Evolutionary conservation across 805 yeast genomes (phyloP).

Genomic region (Cyberlindnera maclurae): DNA sequence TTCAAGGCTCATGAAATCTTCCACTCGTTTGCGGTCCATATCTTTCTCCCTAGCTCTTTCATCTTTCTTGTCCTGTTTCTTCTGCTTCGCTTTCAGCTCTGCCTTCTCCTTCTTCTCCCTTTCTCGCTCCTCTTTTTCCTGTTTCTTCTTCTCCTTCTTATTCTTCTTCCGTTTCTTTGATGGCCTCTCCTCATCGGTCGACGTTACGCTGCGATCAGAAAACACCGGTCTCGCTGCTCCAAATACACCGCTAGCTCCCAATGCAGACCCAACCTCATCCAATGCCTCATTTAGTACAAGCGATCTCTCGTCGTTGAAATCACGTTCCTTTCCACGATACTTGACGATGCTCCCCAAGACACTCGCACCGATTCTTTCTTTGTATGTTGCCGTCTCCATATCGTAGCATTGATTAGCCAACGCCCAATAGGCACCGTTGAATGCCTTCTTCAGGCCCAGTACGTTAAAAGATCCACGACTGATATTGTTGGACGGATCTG

Average conservation of each 20-base stretch:
- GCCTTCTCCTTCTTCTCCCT: constrained; percentile 4
- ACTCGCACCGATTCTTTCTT: constrained; percentile 60
- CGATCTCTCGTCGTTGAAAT: constrained; percentile 67
- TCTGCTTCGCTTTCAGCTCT: constrained; percentile 2
- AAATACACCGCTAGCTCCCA: too few relatives aligned
- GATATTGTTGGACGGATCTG: constrained; percentile 75
- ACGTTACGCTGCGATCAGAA: constrained; percentile 7
- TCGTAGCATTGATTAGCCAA: constrained; percentile 70
- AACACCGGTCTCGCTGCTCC: not conserved
- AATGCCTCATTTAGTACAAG: constrained; percentile 56
- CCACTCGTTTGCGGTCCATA: constrained; percentile 10
- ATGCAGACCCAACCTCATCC: constrained; percentile 21
- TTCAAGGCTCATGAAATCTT: constrained; percentile 12
- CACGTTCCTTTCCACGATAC: constrained; percentile 66
- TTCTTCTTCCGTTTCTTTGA: constrained; percentile 2
- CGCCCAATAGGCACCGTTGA: constrained; percentile 81
- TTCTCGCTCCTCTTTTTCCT: constrained; percentile 6
- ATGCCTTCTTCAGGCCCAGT: constrained; percentile 73
- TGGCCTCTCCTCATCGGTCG: constrained; percentile 10
- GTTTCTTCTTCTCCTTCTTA: constrained; percentile 1
- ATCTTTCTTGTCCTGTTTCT: constrained; percentile 2
- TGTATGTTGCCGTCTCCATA: constrained; percentile 57
- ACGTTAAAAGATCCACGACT: constrained; percentile 80
- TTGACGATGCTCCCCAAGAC: constrained; percentile 75
- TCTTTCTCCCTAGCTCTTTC: constrained; percentile 7